Evolutionary conservation across 495 filamentous ascomycete species (phyloP).

Genomic region (Annulohypoxylon stygium): DNA sequence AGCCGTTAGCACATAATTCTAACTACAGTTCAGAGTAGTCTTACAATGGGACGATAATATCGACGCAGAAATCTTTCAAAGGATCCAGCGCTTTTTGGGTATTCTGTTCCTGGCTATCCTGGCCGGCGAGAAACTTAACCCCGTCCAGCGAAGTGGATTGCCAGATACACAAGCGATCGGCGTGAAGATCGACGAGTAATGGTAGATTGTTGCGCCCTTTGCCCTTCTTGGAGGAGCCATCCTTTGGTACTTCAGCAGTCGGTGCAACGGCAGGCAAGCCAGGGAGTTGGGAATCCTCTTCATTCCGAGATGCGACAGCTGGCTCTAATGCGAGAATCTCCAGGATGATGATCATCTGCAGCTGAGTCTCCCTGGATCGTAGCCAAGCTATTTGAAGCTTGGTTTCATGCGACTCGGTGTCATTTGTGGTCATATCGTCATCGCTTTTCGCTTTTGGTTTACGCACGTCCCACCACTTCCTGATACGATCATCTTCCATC

Average conservation of each 20-base stretch:
- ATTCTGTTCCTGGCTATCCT: slow-evolving; percentile 49
- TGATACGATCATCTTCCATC: slow-evolving; percentile 78
- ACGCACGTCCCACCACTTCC: slow-evolving; percentile 80
- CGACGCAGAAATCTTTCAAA: slow-evolving; percentile 81
- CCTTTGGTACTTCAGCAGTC: slow-evolving; percentile 37
- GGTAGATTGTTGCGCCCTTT: slow-evolving; percentile 58
- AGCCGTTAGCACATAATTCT: slow-evolving; percentile 31
- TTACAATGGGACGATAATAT: slow-evolving; percentile 94
- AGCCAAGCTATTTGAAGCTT: slow-evolving; percentile 73
- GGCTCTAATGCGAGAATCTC: slow-evolving; percentile 85
- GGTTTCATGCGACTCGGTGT: slow-evolving; percentile 60
- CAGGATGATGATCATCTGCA: slow-evolving; percentile 91
- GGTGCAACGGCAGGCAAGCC: slow-evolving; percentile 43
- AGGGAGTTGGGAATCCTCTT: slow-evolving; percentile 58
- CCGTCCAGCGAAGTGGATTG: slow-evolving; percentile 79
- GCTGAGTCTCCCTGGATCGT: slow-evolving; percentile 81
- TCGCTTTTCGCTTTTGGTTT: slow-evolving; percentile 53
- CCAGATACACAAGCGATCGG: slow-evolving; percentile 96
- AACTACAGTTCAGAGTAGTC: slow-evolving; percentile 38
- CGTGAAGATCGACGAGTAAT: slow-evolving; percentile 81
- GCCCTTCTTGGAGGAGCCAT: slow-evolving; percentile 52
- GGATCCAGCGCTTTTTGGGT: slow-evolving; percentile 53
- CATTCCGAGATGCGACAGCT: slow-evolving; percentile 54
- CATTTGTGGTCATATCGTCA: slow-evolving; percentile 53
- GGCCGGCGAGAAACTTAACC: slow-evolving; percentile 64